phyloP scores from a whole-genome alignment of 768 basidiomycete genomes.

The Termitomyces sp. region DNA sequence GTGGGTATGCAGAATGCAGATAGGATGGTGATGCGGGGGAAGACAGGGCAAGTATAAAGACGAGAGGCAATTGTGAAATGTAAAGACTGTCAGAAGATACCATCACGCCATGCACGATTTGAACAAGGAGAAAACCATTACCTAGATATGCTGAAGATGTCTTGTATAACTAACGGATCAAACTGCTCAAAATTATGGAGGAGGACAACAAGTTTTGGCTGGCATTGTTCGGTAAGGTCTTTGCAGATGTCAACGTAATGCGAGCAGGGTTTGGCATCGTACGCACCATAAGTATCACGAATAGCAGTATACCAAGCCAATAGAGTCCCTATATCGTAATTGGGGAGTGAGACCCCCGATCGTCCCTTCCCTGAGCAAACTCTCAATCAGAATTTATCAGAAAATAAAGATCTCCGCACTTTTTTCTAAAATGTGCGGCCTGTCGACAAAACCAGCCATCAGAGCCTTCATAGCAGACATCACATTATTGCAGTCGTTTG shows the following conservation, averaged over 20 bases:
- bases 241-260: neutral
- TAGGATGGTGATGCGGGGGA: constrained; percentile 54
- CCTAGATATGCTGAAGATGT: constrained; percentile 72
- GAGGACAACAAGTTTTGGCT: constrained; percentile 47
- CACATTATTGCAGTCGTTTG: constrained; percentile 52
- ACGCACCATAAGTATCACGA: constrained; percentile 30
- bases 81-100: constrained; percentile 36
- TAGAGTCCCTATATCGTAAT: constrained; percentile 57
- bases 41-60: constrained; percentile 59
- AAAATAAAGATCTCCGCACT: constrained; percentile 14
- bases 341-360: constrained; percentile 45
- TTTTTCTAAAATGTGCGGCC: constrained; percentile 18
- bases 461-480: constrained; percentile 48
- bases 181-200: constrained; percentile 76
- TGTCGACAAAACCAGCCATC: constrained; percentile 46
- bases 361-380: constrained; percentile 37
- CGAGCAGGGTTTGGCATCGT: neutral
- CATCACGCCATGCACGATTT: neutral
- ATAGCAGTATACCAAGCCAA: constrained; percentile 52
- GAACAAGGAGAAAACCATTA: constrained; percentile 16
- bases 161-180: constrained; percentile 56
- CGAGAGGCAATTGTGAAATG: constrained; percentile 48
- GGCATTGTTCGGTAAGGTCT: constrained; percentile 7
- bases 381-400: neutral
- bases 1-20: constrained; percentile 54